Percentiles rank a stretch among this genome's conserved stretches.
Evolutionary conservation across 2,329 filamentous ascomycete genomes (phyloP).

Genomic region (Fusarium pilosicola): DNA sequence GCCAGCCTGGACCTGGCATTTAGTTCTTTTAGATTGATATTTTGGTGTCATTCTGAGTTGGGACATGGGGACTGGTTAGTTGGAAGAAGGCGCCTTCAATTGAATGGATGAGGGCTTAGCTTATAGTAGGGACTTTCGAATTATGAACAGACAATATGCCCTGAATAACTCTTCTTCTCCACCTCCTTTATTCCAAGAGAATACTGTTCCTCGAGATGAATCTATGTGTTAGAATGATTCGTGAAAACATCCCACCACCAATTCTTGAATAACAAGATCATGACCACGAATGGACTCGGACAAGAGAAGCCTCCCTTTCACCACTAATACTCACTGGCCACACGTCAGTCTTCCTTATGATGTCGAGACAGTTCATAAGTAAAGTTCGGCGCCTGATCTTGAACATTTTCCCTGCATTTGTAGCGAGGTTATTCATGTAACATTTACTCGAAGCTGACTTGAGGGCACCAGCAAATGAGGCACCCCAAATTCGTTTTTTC

Average conservation of each 20-base stretch:
- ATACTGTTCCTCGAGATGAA: neutral
- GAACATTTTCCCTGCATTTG: neutral
- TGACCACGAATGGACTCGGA: neutral
- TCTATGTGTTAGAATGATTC: neutral
- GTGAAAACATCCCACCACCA: neutral
- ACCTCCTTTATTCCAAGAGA: neutral
- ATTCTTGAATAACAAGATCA: neutral
- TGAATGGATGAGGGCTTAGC: constrained; percentile 18
- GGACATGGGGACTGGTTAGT: neutral
- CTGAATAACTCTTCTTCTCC: neutral
- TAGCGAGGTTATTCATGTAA: neutral
- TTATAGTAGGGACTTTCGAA: constrained; percentile 1
- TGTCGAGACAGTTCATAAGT: neutral
- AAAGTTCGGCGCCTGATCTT: neutral
- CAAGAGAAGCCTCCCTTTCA: neutral
- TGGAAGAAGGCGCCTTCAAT: constrained; percentile 12
- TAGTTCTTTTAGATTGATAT: neutral
- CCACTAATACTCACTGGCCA: neutral
- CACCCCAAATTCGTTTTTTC: neutral
- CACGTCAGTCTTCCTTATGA: neutral
- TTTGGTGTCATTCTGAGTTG: neutral
- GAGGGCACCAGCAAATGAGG: neutral
- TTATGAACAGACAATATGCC: constrained; percentile 25
- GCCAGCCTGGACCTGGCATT: neutral
- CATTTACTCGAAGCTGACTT: neutral